Evolutionary conservation across 2,329 filamentous ascomycete genomes (phyloP), one percentile per base, ranked within the genome.

Genomic region (Hawksworthiomyces lignivorus): DNA sequence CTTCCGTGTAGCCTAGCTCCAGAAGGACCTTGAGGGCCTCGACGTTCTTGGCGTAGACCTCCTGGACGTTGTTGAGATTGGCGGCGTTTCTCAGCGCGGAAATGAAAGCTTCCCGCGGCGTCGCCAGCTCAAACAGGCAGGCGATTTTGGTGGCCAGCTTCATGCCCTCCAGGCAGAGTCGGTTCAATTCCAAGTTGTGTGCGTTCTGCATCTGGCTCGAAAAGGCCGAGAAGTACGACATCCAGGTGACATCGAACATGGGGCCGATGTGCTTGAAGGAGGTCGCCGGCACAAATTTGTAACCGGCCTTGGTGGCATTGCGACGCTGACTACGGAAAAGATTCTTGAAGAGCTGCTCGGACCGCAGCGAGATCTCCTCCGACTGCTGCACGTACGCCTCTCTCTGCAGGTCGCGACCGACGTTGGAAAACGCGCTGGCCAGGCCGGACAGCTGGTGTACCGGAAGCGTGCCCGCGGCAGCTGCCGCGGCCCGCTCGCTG

Each of bases 201-300:
- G 87, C 84, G 57, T 95, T 89, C 54, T 97, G 92, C 59, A 92
- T 89, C 52, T 94, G 86, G 38, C 86, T 89, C 2, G 90, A 96
- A 20, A 98, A 73, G 0, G 89, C 89, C 5, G 90, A 97, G 56
- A 98, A 84, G 62, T 96, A 94, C 9, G 90, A 95, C 90, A 97
- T 98, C 92, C 92, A 98, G 0, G 88, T 94, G 19, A 95, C 88
- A 54, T 95, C 89, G 57, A 98, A 97, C 92, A 98, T 98, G 1
- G 92, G 88, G 0, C 92, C 92, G 37, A 96, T 85, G 60, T 98
- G 92, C 54, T 87, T 90, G 59, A 87, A 89, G 0, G 89, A 97
- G 2, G 87, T 92, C 4, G 92, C 92, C 1, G 87, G 85, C 41
- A 98, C 94, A 62, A 92, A 98, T 69, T 80, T 64, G 71, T 82